Percentiles rank a stretch among this genome's conserved stretches.
These are phyloP conservation scores for Ophiostoma piceae DNA, from an alignment of 2,329 filamentous ascomycete genomes.

Conservation along the genomic window DNA sequence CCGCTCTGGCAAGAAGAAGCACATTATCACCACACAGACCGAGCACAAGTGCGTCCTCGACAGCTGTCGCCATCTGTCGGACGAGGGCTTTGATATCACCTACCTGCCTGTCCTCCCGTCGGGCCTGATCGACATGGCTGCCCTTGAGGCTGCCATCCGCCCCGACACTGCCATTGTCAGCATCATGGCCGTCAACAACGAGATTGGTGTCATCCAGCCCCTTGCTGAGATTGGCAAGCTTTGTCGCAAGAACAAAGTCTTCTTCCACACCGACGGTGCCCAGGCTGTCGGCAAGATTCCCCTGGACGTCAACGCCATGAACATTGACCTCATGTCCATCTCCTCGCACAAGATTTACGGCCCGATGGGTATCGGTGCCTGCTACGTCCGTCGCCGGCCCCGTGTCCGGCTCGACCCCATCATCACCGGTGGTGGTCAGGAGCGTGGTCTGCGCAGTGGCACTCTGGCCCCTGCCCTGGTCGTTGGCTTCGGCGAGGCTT, in stretches of 20 bases:
- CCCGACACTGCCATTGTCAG: conserved; percentile 90
- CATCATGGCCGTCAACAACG: conserved; percentile 99
- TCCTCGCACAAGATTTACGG: conserved; percentile 99
- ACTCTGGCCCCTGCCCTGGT: conserved; percentile 84
- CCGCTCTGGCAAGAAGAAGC: conserved; percentile 90
- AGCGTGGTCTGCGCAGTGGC: conserved; percentile 88
- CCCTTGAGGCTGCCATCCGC: conserved; percentile 81
- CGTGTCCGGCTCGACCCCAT: conserved; percentile 92
- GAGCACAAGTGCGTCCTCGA: conserved; percentile 99
- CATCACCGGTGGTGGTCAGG: conserved; percentile 93
- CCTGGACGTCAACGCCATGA: conserved; percentile 94
- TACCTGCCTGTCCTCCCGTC: conserved; percentile 86
- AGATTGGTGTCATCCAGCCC: conserved; percentile 98
- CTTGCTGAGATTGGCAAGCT: conserved; percentile 88
- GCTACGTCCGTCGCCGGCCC: conserved; percentile 87
- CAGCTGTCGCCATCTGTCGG: conserved; percentile 92
- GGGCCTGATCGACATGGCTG: conserved; percentile 77
- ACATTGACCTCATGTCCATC: conserved; percentile 97
- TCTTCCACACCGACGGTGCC: conserved; percentile 95
- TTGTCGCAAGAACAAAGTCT: conserved; percentile 86
- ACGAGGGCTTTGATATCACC: conserved; percentile 95
- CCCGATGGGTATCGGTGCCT: conserved; percentile 93
- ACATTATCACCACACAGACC: conserved; percentile 95
- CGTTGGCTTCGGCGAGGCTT: conserved; percentile 93
- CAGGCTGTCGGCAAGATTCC: conserved; percentile 99